These are phyloP conservation scores for Rubroboletus satanas DNA, from an alignment of 768 basidiomycete species.

Conservation along the genomic window DNA sequence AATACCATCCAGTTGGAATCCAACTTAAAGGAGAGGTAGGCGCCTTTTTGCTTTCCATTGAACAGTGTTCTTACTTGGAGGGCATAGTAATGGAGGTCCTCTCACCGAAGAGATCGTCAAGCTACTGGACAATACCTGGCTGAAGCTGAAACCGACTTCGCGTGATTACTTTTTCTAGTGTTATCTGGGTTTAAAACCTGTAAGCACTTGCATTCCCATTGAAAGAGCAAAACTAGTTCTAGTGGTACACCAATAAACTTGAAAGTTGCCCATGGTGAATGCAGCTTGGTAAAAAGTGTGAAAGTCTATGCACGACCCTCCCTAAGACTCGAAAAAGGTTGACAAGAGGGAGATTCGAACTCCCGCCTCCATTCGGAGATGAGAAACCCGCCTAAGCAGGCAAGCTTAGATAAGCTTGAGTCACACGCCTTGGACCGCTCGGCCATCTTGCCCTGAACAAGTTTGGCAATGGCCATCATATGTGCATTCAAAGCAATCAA, in stretches of 20 bases:
- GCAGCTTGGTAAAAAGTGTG: not conserved
- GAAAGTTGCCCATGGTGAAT: not conserved
- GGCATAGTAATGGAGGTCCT: not conserved
- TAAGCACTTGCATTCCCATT: not conserved
- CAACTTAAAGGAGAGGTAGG: conserved; percentile 14
- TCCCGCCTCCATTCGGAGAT: conserved; percentile 33
- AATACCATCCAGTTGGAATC: conserved; percentile 34
- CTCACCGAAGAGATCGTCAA: conserved; percentile 5
- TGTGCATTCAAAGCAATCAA: not conserved
- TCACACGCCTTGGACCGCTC: conserved; percentile 63
- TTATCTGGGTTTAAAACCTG: not conserved
- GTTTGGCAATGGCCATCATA: accelerated
- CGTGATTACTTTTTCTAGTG: not conserved
- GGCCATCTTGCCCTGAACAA: conserved; percentile 47
- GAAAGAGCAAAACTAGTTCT: too few relatives aligned
- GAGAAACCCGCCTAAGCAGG: conserved; percentile 29
- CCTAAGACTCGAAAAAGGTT: conserved; percentile 4
- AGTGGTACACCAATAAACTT: not conserved
- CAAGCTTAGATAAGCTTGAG: conserved; percentile 41
- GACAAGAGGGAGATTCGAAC: conserved; percentile 36
- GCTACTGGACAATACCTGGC: conserved; percentile 1
- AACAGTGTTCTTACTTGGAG: not conserved
- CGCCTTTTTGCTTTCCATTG: not conserved
- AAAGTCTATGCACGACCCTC: not conserved
- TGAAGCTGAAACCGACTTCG: conserved; percentile 5